Percentiles rank a stretch among this genome's conserved stretches.
phyloP scores from a whole-genome alignment of 768 basidiomycete genomes.

The Lanmaoa rubissima region DNA sequence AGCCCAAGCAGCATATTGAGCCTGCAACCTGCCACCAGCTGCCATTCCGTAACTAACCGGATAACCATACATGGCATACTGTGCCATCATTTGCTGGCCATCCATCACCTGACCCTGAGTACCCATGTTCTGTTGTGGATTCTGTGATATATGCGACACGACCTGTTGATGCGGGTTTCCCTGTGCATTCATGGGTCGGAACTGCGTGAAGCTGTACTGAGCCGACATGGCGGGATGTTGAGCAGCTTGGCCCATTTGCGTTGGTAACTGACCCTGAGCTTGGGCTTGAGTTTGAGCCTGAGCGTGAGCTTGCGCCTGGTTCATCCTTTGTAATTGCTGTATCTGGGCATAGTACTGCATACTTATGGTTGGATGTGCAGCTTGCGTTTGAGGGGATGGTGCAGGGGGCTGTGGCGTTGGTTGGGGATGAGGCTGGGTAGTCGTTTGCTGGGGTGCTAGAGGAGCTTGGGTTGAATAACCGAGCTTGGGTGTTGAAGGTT shows the following conservation, averaged over 20 bases:
- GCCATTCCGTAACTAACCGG: constrained; percentile 22
- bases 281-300: constrained; percentile 24
- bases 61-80: constrained; percentile 29
- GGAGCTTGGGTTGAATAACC: constrained; percentile 21
- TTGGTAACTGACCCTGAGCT: constrained; percentile 25
- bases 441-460: constrained; percentile 20
- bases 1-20: constrained; percentile 28
- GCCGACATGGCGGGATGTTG: constrained; percentile 26
- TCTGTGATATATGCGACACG: constrained; percentile 24
- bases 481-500: constrained; percentile 32
- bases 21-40: constrained; percentile 13
- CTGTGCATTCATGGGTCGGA: constrained; percentile 32
- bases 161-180: constrained; percentile 29
- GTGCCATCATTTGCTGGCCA: constrained; percentile 29
- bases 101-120: constrained; percentile 24
- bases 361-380: constrained; percentile 14
- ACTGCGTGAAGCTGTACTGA: constrained; percentile 37
- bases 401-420: constrained; percentile 24
- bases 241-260: constrained; percentile 24
- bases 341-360: constrained; percentile 22
- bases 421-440: constrained; percentile 23
- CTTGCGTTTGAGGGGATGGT: constrained; percentile 19
- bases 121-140: constrained; percentile 30
- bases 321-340: constrained; percentile 19
- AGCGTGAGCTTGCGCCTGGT: constrained; percentile 18